These are phyloP conservation scores for Aspergillus sclerotioniger DNA, from an alignment of 495 filamentous ascomycete species.

Conservation along the genomic window DNA sequence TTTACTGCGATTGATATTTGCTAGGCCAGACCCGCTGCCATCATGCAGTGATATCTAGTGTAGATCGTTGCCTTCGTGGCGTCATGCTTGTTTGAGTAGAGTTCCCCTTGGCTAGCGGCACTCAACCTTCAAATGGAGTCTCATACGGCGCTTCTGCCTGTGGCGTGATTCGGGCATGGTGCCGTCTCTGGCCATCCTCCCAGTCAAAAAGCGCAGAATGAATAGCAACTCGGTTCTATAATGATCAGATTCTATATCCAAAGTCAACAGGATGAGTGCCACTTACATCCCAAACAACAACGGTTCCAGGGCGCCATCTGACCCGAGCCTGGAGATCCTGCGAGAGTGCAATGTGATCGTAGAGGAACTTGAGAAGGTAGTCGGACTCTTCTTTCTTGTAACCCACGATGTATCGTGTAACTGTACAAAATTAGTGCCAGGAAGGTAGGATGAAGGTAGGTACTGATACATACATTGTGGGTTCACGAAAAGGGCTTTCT, in stretches of 20 bases:
- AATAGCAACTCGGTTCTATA: constrained; percentile 66
- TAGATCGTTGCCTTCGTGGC: neutral
- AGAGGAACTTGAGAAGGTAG: constrained; percentile 62
- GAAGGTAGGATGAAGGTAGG: neutral
- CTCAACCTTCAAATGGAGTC: constrained; percentile 54
- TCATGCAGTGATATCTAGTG: neutral
- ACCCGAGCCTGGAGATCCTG: constrained; percentile 59
- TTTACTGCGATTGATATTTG: neutral
- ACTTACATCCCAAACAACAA: constrained; percentile 62
- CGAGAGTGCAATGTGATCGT: constrained; percentile 58
- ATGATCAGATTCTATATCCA: constrained; percentile 6
- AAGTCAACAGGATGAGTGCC: neutral
- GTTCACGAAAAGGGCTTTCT: constrained; percentile 86
- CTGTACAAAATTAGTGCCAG: constrained; percentile 24
- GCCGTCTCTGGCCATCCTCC: constrained; percentile 74
- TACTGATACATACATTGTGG: constrained; percentile 66
- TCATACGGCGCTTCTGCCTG: constrained; percentile 77
- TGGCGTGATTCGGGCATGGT: constrained; percentile 80
- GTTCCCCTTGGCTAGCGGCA: too few relatives aligned
- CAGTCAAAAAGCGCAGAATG: constrained; percentile 81
- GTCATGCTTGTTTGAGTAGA: neutral
- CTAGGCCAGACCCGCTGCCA: neutral
- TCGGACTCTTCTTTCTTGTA: constrained; percentile 70
- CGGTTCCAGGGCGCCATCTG: constrained; percentile 56
- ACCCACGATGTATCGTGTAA: constrained; percentile 60